Base-by-base conservation (phyloP, 371 early-diverging fungal species). In the Capniomyces stellatus region DNA sequence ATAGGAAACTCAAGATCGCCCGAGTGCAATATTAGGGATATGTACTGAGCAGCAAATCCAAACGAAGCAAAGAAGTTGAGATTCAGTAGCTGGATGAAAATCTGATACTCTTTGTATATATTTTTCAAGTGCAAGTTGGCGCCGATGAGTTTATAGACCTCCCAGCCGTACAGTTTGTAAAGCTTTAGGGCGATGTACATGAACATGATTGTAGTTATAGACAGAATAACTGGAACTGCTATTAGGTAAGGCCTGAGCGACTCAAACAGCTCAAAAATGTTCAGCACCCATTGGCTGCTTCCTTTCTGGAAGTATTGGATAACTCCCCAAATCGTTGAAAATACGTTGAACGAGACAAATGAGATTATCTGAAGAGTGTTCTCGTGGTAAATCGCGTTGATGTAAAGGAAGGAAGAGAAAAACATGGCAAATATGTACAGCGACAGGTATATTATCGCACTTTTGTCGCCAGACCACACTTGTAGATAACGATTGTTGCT, bases 121-220 rank as follows among this genome's bases (percentile, higher is more conserved):
- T 66, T 74, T 68, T 85, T 71, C 76, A 89, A 88, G 29, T 73
- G 68, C 50, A 88, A 73, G 63, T 91, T 90, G 3, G 93, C 90
- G 1, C 93, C 93, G 62, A 92, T 87, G 66, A 83, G 79, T 66
- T 90, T 90, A 70, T 89, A 92, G 30, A 92, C 85, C 60, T 80
- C 82, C 92, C 92, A 92, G 40, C 92, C 91, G 72, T 87, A 92
- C 64, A 88, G 85, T 48, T 77, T 76, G 63, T 88, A 90, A 30
- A 89, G 69, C 58, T 69, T 69, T 47, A 64, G 74, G 30, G 75
- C 66, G 42, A 78, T 58, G 8, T 56, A 57, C 6, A 43, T 58
- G 54, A 62, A 73, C 49, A 65, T 54, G 24, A 61, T 39, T 0
- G 53, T 52, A 54, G 71, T 65, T 0, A 58, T 52, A 2, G 62